Base-by-base conservation (phyloP, 768 basidiomycete genomes). In the Phlegmacium glaucopus region DNA sequence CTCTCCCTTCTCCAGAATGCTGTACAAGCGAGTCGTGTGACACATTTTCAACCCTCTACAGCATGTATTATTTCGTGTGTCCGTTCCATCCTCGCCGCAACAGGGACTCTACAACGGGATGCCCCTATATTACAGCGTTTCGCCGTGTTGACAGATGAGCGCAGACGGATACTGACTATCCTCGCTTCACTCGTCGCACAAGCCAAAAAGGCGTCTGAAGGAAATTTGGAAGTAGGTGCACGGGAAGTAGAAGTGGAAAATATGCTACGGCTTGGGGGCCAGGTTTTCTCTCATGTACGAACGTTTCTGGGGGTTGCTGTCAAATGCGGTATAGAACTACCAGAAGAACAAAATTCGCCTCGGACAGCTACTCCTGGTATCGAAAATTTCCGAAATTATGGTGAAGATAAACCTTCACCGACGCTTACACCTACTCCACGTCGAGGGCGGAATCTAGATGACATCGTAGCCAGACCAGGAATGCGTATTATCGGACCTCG, bases 1-100 rank as follows among this genome's bases (percentile, higher is more conserved):
- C 73, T 97, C 34, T 85, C 87, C 7, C 75, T 97, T 36, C 76
- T 99, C 17, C 88, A 94, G 59, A 87, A 78, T 47, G 90, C 94
- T 5, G 92, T 93, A 15, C 76, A 82, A 36, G 74, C 81, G n/a
- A 83, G 83, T 56, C 82, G 90, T 39, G 68, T 80, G 22, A 69
- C 83, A 2, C 95, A 98, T 66, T 94, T 92, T 58, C 91, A 94
- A 59, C 94, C 95, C 6, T 87, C 93, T 3, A 91, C 94, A 0
- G 94, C 94, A 11, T 94, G 85, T 65, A 87, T 98, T 50, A 94
- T 99, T 55, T 93, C 92, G 10, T 91, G 90, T 45, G 92, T 98
- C 39, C 87, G 94, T 27, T 81, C 85, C 25, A 86, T 95, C 13
- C 77, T 99, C 37, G 80, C 84, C 25, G 79, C 86, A 9, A 84